These are phyloP conservation scores for Uncinocarpus reesii DNA, from an alignment of 2,329 filamentous ascomycete genomes.

Conservation along the genomic window DNA sequence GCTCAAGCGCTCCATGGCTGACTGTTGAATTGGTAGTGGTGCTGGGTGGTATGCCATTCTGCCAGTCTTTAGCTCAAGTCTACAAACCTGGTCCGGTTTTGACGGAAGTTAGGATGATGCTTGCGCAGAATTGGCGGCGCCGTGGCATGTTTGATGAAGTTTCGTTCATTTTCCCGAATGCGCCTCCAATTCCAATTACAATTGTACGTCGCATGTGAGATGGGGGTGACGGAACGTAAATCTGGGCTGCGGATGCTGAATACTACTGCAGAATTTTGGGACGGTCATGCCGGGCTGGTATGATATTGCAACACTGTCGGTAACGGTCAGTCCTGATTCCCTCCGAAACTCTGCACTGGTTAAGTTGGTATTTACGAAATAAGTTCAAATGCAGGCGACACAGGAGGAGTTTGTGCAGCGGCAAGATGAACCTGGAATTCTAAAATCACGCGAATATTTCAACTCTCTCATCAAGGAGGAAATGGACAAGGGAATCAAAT, in stretches of 20 bases:
- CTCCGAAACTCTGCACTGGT: background rate
- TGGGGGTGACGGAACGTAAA: background rate
- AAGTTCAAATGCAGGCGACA: conserved; percentile 26
- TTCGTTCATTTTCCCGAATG: conserved; percentile 89
- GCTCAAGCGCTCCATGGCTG: no score
- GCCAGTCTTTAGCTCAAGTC: background rate
- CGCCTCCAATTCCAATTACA: conserved; percentile 78
- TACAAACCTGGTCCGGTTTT: background rate
- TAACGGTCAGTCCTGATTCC: conserved; percentile 27
- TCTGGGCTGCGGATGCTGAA: conserved; percentile 1
- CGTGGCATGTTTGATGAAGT: conserved; percentile 75
- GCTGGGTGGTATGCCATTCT: conserved; percentile 35
- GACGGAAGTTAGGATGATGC: conserved; percentile 47
- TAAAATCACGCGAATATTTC: conserved; percentile 63
- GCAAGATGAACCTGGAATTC: conserved; percentile 57
- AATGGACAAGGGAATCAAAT: conserved; percentile 67
- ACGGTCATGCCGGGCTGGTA: conserved; percentile 66
- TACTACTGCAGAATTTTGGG: conserved; percentile 52
- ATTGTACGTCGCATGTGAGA: conserved; percentile 44
- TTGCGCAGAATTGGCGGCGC: conserved; percentile 79
- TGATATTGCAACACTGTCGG: conserved; percentile 39
- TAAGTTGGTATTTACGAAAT: background rate
- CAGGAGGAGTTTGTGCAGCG: conserved; percentile 33
- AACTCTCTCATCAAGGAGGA: conserved; percentile 69
- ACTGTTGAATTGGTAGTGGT: conserved; percentile 32